Conservation (phyloP, 768 basidiomycete genomes). For the Lactarius pseudohatsudake region DNA sequence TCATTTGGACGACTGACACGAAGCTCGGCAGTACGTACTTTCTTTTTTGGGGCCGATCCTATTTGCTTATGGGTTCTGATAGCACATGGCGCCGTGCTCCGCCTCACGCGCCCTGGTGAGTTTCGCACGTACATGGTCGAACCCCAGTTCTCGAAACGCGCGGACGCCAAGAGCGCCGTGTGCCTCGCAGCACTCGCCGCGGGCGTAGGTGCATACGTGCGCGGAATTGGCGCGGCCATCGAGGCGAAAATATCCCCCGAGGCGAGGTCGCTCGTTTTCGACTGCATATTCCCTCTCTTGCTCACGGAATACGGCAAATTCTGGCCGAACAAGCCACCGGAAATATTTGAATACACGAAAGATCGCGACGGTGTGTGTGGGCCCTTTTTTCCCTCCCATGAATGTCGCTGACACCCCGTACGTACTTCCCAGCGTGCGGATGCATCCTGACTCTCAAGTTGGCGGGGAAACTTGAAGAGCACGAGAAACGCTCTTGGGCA, state of each 20-base stretch:
- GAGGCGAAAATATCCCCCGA: conserved; percentile 48
- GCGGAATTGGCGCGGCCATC: conserved; percentile 41
- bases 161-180: conserved; percentile 70
- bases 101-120: conserved; percentile 52
- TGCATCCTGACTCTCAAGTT: conserved; percentile 49
- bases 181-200: conserved; percentile 64
- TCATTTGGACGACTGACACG: conserved; percentile 46
- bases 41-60: not conserved
- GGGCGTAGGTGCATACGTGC: conserved; percentile 58
- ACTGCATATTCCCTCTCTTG: conserved; percentile 48
- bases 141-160: conserved; percentile 56
- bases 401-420: conserved; percentile 7
- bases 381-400: conserved; percentile 19
- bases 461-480: conserved; percentile 35
- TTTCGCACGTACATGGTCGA: conserved; percentile 62
- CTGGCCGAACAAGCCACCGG: conserved; percentile 39
- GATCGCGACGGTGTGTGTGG: conserved; percentile 51
- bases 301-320: conserved; percentile 47
- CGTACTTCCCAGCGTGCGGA: conserved; percentile 47
- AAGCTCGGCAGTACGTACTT: conserved; percentile 45
- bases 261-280: conserved; percentile 46
- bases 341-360: conserved; percentile 41
- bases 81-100: conserved; percentile 67
- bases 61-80: not conserved
- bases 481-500: conserved; percentile 45